A percentile compares a stretch with the other conserved stretches of the same genome.
phyloP scores from a whole-genome alignment of 257 asterid species.

The Lycium ferocissimum region DNA sequence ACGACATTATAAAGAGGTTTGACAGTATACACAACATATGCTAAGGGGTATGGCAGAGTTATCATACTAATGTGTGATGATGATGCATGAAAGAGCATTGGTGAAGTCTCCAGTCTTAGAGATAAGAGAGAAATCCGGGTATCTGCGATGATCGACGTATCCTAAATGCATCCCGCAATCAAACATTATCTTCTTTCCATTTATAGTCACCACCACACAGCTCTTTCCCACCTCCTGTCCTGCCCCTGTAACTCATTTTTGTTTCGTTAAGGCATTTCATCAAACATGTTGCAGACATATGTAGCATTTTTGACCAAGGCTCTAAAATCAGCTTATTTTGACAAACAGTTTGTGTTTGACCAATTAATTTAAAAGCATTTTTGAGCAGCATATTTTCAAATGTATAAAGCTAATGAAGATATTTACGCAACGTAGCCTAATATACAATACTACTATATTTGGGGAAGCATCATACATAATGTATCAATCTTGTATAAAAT shows the following conservation, averaged over 20 bases:
- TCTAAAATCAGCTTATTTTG: no score
- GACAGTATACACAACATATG: background rate
- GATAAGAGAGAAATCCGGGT: conserved; percentile 80
- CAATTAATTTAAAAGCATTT: no score
- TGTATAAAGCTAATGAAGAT: no score
- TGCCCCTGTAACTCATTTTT: conserved; percentile 59
- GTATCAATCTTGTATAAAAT: no score
- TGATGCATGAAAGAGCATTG: conserved; percentile 68
- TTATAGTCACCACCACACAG: conserved; percentile 81
- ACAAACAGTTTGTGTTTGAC: no score
- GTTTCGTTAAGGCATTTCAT: background rate
- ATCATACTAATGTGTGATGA: conserved; percentile 78
- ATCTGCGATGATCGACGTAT: conserved; percentile 64
- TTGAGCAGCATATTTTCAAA: no score
- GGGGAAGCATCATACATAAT: no score
- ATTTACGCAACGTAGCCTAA: no score
- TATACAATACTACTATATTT: no score
- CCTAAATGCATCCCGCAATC: conserved; percentile 99
- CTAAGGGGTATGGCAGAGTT: background rate
- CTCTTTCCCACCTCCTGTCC: conserved; percentile 99
- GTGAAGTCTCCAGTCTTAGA: conserved; percentile 59
- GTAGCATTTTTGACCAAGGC: no score
- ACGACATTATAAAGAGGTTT: no score
- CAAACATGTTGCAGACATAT: background rate
- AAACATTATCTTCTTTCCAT: conserved; percentile 87